Evolutionary conservation across 192 early-diverging fungal species (phyloP), one percentile per base, ranked within the genome.

Genomic region (Coemansia sp.): DNA sequence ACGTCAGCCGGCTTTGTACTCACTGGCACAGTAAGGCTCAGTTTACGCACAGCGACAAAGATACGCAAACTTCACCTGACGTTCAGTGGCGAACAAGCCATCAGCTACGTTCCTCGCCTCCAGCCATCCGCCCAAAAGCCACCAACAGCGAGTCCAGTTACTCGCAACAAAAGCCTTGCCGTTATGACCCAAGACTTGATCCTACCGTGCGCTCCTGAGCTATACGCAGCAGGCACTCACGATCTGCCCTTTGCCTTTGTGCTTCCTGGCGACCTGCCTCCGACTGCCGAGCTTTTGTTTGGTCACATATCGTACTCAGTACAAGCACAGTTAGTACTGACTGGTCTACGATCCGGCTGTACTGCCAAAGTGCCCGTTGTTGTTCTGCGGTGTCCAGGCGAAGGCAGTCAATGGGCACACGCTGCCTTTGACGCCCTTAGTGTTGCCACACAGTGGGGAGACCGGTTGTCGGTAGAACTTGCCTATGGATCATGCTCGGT

Each of bases 381-480:
- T 13, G 54, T 76, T 33, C 55, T 71, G 36, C 63, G 74, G 63
- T 71, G 68, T 67, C 74, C 74, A 0, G 46, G 54, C 1, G 64
- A 67, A 22, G 74, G 74, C 20, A 62, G 67, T 10, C 63, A 66
- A 20, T 76, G 74, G 74, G 68, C 74, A 27, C 27, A 36, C 46
- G 7, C 68, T n/a, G 44, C 42, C 29, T 71, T 70, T 60, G 74
- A 76, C n/a, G 55, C 63, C 0, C 74, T 76, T 10, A 62, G 65
- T 36, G 46, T 41, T 13, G 27, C 68, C 38, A 54, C 65, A 1
- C 68, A 70, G 4, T 76, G 74, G 74, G 68, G 62, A 9, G 34
- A 51, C 27, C 54, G 68, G 13, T 36, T 76, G 4, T 51, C 55
- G 29, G 64, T 71, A 5, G 60, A 41, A 7, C 20, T 71, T 33